Conservation (phyloP, 2,329 filamentous ascomycete species). For the Pseudogymnoascus sp. region DNA sequence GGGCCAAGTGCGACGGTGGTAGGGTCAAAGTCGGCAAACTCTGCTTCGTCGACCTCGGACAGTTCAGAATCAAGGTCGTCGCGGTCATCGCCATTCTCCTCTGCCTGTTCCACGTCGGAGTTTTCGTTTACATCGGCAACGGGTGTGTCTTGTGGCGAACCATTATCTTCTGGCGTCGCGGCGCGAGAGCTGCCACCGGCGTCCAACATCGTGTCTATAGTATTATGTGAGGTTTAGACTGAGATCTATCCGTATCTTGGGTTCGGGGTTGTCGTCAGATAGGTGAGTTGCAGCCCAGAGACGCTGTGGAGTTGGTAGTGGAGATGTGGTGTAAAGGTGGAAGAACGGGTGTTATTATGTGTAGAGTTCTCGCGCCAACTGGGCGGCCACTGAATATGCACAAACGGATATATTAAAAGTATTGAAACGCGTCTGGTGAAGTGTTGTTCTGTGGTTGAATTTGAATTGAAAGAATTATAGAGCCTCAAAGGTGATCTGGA, state of each 20-base stretch:
- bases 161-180: neutral
- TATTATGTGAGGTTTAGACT: neutral
- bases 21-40: constrained; percentile 65
- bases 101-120: neutral
- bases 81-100: constrained; percentile 29
- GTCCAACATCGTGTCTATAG: neutral
- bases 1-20: constrained; percentile 58
- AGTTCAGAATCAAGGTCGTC: constrained; percentile 48
- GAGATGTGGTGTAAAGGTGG: neutral
- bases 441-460: neutral
- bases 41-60: constrained; percentile 63
- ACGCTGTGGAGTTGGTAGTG: neutral
- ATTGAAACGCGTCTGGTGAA: constrained; percentile 4
- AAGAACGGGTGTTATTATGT: neutral
- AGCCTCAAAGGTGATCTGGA: constrained; percentile 12
- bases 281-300: neutral
- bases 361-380: neutral
- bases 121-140: neutral
- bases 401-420: neutral
- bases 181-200: constrained; percentile 4
- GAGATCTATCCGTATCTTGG: neutral
- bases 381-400: neutral
- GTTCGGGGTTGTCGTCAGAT: neutral
- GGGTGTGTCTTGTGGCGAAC: constrained; percentile 4
- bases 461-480: constrained; percentile 10